These are phyloP conservation scores for Jimgerdemannia flammicorona DNA, from an alignment of 192 early-diverging fungal genomes.

Conservation along the genomic window DNA sequence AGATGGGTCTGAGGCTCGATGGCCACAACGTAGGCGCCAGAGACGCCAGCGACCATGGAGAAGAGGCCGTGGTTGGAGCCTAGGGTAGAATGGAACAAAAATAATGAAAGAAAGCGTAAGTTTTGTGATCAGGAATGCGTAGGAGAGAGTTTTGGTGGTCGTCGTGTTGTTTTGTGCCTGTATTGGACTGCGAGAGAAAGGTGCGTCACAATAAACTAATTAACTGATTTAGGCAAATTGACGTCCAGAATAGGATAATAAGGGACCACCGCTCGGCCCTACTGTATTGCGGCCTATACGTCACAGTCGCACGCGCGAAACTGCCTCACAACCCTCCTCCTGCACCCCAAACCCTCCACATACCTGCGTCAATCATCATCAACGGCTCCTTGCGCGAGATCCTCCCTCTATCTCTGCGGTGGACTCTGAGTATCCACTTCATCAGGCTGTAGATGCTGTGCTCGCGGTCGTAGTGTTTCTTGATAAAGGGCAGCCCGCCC, in stretches of 20 bases:
- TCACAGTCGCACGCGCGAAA: no score
- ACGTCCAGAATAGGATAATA: no score
- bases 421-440: constrained; percentile 35
- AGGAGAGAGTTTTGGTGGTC: no score
- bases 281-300: no score
- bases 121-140: no score
- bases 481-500: constrained; percentile 12
- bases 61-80: constrained; percentile 35
- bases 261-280: no score
- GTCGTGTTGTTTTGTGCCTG: no score
- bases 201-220: no score
- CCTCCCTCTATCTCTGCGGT: constrained; percentile 21
- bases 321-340: no score
- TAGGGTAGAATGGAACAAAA: not conserved
- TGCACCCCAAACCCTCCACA: not conserved
- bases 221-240: no score
- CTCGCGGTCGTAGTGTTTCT: constrained; percentile 28
- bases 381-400: constrained; percentile 17
- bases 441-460: constrained; percentile 26
- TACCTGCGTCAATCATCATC: constrained; percentile 33
- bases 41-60: constrained; percentile 30
- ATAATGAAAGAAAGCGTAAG: no score
- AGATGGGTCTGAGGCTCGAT: constrained; percentile 35
- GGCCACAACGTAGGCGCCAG: constrained; percentile 28
- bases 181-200: no score